Conservation (phyloP, 345 rosid genomes). For the Adansonia digitata region DNA sequence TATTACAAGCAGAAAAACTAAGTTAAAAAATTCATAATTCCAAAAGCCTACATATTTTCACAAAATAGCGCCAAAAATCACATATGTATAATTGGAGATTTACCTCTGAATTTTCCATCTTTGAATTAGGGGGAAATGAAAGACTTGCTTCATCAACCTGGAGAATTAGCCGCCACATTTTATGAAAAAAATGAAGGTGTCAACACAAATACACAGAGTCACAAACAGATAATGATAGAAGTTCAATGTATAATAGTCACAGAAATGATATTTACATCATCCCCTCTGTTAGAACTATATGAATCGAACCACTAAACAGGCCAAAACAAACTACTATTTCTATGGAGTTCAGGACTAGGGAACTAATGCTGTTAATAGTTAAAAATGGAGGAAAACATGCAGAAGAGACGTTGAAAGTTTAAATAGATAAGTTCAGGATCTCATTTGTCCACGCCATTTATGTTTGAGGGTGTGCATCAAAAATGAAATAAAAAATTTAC, state of each 20-base stretch:
- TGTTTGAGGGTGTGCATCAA: background rate
- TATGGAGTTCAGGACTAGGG: background rate
- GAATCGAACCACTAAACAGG: background rate
- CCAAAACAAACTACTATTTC: background rate
- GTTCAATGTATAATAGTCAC: background rate
- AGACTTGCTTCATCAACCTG: slow-evolving; percentile 62
- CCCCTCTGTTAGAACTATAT: background rate
- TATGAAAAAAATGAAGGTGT: background rate
- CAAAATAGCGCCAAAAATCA: background rate
- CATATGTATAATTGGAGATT: background rate
- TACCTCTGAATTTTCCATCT: slow-evolving; percentile 52
- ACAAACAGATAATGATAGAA: background rate
- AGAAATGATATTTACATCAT: background rate
- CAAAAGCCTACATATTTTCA: background rate
- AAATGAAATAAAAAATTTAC: background rate
- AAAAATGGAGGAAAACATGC: background rate
- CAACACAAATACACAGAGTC: no score
- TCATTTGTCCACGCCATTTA: background rate
- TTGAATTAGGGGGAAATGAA: slow-evolving; percentile 44
- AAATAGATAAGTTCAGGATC: background rate
- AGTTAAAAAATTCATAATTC: background rate
- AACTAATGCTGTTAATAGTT: background rate
- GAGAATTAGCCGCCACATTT: slow-evolving; percentile 10
- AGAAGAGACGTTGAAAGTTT: background rate
- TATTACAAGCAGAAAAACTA: background rate